Conservation (phyloP, 257 asterid species). For the Nicotiana undulata region DNA sequence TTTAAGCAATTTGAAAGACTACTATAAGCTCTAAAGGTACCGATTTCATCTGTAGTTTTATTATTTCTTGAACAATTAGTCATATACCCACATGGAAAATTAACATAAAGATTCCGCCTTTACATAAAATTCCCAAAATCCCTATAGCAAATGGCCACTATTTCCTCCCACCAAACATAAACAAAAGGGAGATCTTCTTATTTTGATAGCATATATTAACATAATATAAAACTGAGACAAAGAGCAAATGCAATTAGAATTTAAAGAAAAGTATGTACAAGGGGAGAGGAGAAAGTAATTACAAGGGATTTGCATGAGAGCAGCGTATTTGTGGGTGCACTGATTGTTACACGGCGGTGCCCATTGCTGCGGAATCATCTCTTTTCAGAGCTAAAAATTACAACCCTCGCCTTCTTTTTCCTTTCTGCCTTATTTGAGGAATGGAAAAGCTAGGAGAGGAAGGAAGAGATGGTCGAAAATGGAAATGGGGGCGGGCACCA, state of each 20-base stretch:
- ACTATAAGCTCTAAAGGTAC: neutral
- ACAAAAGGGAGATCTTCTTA: neutral
- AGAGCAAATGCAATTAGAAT: neutral
- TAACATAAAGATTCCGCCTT: neutral
- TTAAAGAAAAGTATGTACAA: neutral
- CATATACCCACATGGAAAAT: neutral
- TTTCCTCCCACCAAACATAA: neutral
- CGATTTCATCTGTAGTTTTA: neutral
- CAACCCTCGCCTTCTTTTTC: neutral
- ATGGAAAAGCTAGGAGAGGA: too few relatives aligned
- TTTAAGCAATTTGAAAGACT: neutral
- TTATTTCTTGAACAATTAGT: neutral
- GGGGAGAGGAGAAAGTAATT: neutral
- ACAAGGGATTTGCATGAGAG: slow-evolving; percentile 88
- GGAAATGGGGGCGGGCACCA: neutral
- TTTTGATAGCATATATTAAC: neutral
- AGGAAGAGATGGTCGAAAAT: neutral
- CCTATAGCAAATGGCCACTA: neutral
- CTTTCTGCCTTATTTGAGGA: neutral
- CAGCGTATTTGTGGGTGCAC: slow-evolving; percentile 72
- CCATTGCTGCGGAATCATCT: slow-evolving; percentile 67
- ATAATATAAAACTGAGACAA: neutral
- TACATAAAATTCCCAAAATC: neutral
- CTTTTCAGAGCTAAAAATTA: neutral
- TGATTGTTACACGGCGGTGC: slow-evolving; percentile 74